Evolutionary conservation across 169 alveolate genomes (phyloP), one percentile per base, ranked within the genome.

Genomic region (Plasmodium berghei): DNA sequence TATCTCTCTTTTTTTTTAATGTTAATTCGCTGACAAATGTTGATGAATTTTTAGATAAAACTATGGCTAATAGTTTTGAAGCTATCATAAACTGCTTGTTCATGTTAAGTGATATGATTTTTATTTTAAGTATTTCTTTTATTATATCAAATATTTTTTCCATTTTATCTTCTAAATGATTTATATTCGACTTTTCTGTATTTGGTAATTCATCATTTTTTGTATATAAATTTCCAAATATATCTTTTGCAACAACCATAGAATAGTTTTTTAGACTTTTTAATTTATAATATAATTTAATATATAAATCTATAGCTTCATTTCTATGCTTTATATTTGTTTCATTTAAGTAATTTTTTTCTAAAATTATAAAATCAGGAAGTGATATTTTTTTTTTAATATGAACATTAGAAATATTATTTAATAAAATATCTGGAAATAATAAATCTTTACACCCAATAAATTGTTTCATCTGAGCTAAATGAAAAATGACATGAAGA

Each of bases 381-480:
- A 48, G 8, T 5, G 63, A 56, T 28, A 83, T 83, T 83, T 55
- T 70, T 28, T 70, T 83, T 67, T 83, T 66, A 20, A 83, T 56
- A 49, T 54, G 34, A 55, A 22, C 85, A 70, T 83, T 69, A 12
- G 62, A 42, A 63, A 45, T 18, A 9, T 63, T 75, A 20, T 63
- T 55, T 83, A 83, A 34, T 16, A 40, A 56, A 48, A 83, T 42
- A 48, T 55, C 48, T 18, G 90, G 73, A 49, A 20, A 69, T 45
- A 83, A 55, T 34, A 83, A 58, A 83, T 83, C 85, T 83, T 62
- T 83, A 54, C 90, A 83, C 0, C 90, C 90, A 10, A 83, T 67
- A 28, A 67, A 56, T 69, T 83, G 86, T 40, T 83, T 83, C 90
- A 83, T 83, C 26, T 83, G 73, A 24, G 90, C 90, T 56, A 83